Evolutionary conservation across 805 yeast species (phyloP).

Genomic region (Ogataea parapolymorpha): DNA sequence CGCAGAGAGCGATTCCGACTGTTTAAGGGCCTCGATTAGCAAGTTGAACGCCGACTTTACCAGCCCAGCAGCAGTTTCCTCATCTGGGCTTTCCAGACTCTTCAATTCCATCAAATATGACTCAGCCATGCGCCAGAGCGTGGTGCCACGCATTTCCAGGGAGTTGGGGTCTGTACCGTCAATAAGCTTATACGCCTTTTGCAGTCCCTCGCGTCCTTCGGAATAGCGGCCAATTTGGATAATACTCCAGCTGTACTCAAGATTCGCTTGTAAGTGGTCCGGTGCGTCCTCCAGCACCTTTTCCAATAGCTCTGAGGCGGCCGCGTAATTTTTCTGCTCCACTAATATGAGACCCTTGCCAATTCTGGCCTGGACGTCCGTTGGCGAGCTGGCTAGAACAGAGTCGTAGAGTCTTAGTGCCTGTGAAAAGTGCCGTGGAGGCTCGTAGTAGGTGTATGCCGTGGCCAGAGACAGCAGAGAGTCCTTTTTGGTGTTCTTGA

Average conservation of each 20-base stretch:
- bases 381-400: constrained; percentile 42
- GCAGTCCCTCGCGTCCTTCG: constrained; percentile 52
- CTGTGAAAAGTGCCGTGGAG: constrained; percentile 79
- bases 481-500: constrained; percentile 53
- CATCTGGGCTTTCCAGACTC: constrained; percentile 12
- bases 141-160: constrained; percentile 53
- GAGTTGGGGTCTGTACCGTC: constrained; percentile 52
- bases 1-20: constrained; percentile 64
- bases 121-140: constrained; percentile 72
- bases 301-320: constrained; percentile 53
- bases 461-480: constrained; percentile 67
- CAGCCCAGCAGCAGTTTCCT: constrained; percentile 23
- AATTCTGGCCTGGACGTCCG: constrained; percentile 55
- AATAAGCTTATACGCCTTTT: constrained; percentile 39
- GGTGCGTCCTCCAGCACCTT: constrained; percentile 49
- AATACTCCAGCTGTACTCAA: constrained; percentile 79
- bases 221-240: constrained; percentile 48
- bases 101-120: constrained; percentile 44
- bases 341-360: constrained; percentile 80
- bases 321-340: constrained; percentile 55
- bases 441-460: constrained; percentile 77
- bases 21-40: constrained; percentile 60
- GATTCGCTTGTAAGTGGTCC: constrained; percentile 53
- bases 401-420: constrained; percentile 71
- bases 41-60: constrained; percentile 52